Conservation (phyloP, 768 basidiomycete species). For the Pleurotus pulmonarius region DNA sequence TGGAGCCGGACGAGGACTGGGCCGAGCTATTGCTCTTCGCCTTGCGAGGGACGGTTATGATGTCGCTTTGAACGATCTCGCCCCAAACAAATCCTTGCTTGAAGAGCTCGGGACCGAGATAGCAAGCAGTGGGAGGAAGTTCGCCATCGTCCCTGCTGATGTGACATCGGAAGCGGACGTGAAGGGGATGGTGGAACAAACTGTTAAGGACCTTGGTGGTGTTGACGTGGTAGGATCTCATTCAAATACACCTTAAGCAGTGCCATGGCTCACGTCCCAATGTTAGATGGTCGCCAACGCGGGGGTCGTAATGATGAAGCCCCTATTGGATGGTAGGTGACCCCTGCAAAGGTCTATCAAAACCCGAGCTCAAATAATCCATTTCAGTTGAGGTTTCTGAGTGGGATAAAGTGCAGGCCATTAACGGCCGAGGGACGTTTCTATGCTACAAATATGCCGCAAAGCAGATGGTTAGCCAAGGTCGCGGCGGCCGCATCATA, state of each 20-base stretch:
- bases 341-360: too few relatives aligned
- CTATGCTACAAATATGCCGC: conserved; percentile 23
- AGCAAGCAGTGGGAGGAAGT: too few relatives aligned
- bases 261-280: too few relatives aligned
- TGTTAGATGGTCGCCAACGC: conserved; percentile 29
- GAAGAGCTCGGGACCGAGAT: too few relatives aligned
- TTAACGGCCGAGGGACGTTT: conserved; percentile 22
- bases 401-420: conserved; percentile 13
- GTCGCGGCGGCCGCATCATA: conserved; percentile 21
- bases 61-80: conserved; percentile 22
- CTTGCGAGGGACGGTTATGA: conserved; percentile 21
- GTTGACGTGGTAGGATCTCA: conserved; percentile 17
- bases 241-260: too few relatives aligned
- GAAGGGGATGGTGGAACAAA: conserved; percentile 15
- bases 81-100: conserved; percentile 3
- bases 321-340: conserved; percentile 14
- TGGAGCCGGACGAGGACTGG: conserved; percentile 26
- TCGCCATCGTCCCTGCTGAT: conserved; percentile 10
- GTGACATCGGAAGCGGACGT: conserved; percentile 22
- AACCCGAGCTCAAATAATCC: too few relatives aligned
- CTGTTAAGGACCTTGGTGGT: conserved; percentile 11
- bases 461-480: conserved; percentile 22
- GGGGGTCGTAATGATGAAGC: conserved; percentile 14
- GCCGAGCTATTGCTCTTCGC: conserved; percentile 4
- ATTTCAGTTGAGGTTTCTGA: conserved; percentile 15